These are phyloP conservation scores for Ophiostoma pallidulum DNA, from an alignment of 2,329 filamentous ascomycete species.

Conservation along the genomic window DNA sequence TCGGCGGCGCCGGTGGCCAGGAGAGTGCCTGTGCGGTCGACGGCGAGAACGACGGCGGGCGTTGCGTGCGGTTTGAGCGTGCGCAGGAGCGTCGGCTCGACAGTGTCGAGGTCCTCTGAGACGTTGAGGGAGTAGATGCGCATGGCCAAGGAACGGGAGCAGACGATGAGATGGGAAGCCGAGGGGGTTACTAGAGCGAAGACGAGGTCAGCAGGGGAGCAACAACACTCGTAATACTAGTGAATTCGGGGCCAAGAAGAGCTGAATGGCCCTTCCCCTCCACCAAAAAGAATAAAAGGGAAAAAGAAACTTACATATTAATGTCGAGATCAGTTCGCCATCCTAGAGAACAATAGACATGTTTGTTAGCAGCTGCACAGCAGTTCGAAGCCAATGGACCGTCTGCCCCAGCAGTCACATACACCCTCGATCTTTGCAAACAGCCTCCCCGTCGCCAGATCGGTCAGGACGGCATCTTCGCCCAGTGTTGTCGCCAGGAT, in stretches of 20 bases:
- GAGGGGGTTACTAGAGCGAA: conserved; percentile 64
- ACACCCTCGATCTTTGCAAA: conserved; percentile 83
- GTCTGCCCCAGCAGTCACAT: conserved; percentile 21
- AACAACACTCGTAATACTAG: no score
- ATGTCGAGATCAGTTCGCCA: conserved; percentile 68
- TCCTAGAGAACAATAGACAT: conserved; percentile 41
- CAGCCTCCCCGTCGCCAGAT: conserved; percentile 73
- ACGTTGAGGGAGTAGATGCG: conserved; percentile 69
- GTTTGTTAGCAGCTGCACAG: conserved; percentile 20
- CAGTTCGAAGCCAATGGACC: neutral
- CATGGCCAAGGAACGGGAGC: conserved; percentile 94
- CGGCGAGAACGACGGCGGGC: conserved; percentile 75
- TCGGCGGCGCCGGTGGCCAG: conserved; percentile 90
- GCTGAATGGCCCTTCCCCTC: no score
- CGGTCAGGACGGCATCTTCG: conserved; percentile 81
- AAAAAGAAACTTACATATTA: conserved; percentile 30
- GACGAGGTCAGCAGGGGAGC: neutral
- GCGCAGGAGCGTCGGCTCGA: conserved; percentile 60
- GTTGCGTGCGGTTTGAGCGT: conserved; percentile 85
- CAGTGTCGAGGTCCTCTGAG: conserved; percentile 44
- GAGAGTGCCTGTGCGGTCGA: conserved; percentile 80
- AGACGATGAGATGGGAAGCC: conserved; percentile 78
- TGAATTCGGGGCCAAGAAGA: no score
- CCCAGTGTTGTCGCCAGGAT: conserved; percentile 84
- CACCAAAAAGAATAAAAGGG: neutral